A percentile compares a stretch with the other conserved stretches of the same genome.
Conservation (phyloP, 2,329 filamentous ascomycete species). For the Gaeumannomyces tritici region DNA sequence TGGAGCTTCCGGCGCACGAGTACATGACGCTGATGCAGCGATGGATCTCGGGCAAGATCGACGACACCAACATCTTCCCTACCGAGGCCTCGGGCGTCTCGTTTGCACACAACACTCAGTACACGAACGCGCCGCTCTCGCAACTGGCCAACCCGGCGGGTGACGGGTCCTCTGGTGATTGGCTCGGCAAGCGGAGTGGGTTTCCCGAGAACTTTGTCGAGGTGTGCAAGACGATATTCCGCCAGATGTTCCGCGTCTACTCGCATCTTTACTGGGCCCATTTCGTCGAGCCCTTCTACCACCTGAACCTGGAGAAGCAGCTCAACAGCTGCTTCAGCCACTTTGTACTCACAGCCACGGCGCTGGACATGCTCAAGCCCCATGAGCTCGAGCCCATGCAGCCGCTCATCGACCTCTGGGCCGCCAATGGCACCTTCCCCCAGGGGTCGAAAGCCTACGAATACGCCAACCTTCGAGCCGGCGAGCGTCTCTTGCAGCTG, state of each 20-base stretch:
- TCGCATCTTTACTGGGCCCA: slow-evolving; percentile 97
- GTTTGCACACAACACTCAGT: slow-evolving; percentile 51
- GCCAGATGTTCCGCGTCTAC: slow-evolving; percentile 98
- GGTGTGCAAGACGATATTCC: slow-evolving; percentile 88
- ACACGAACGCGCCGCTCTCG: slow-evolving; percentile 49
- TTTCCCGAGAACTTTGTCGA: slow-evolving; percentile 86
- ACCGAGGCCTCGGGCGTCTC: slow-evolving; percentile 68
- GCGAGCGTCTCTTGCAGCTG: slow-evolving; percentile 40
- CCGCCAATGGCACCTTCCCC: slow-evolving; percentile 79
- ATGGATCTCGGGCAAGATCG: slow-evolving; percentile 94
- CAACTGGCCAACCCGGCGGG: slow-evolving; percentile 43
- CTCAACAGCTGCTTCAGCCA: slow-evolving; percentile 84
- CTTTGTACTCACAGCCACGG: slow-evolving; percentile 72
- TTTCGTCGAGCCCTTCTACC: slow-evolving; percentile 69
- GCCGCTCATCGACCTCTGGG: slow-evolving; percentile 85
- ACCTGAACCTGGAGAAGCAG: slow-evolving; percentile 70
- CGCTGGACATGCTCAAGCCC: slow-evolving; percentile 74
- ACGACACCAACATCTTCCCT: slow-evolving; percentile 82
- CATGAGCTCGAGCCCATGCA: slow-evolving; percentile 95
- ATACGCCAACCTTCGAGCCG: slow-evolving; percentile 52
- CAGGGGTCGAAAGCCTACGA: slow-evolving; percentile 60
- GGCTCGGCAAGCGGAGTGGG: slow-evolving; percentile 85
- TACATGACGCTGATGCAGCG: slow-evolving; percentile 95
- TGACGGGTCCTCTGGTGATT: slow-evolving; percentile 33
- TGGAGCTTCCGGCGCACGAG: slow-evolving; percentile 84